phyloP scores from a whole-genome alignment of 202 grass and related monocot genomes.

The Dendrocalamus latiflorus region DNA sequence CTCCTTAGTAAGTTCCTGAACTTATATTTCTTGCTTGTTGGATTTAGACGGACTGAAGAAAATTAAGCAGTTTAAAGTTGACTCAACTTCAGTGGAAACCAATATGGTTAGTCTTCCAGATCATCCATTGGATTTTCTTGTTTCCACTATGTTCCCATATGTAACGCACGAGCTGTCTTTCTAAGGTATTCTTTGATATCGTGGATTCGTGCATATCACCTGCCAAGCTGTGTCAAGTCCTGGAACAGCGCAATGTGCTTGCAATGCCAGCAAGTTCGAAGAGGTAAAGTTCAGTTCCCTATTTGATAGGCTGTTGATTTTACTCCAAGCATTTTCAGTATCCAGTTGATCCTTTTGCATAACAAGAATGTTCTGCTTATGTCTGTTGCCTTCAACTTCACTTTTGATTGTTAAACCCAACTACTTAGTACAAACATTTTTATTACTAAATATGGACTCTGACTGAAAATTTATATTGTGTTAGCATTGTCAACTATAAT shows the following conservation, averaged over 20 bases:
- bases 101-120: constrained; percentile 60
- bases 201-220: constrained; percentile 53
- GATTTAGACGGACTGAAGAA: constrained; percentile 71
- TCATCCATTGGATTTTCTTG: not conserved
- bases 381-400: not conserved
- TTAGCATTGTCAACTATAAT: not conserved
- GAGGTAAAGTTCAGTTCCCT: constrained; percentile 29
- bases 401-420: not conserved
- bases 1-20: not conserved
- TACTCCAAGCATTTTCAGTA: not conserved
- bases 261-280: constrained; percentile 70
- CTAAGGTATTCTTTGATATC: constrained; percentile 79
- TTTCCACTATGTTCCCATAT: not conserved
- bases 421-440: not conserved
- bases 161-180: not conserved
- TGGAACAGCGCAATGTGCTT: constrained; percentile 70
- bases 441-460: not conserved
- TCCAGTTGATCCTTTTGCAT: not conserved
- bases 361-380: not conserved
- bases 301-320: not conserved
- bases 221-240: constrained; percentile 52
- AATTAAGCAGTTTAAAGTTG: constrained; percentile 64
- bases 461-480: not conserved
- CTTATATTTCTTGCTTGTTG: not conserved
- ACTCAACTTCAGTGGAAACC: constrained; percentile 58